Percentiles rank a stretch among this genome's conserved stretches.
phyloP scores from a whole-genome alignment of 73 alveolate genomes.

The Paramecium caudatum region DNA sequence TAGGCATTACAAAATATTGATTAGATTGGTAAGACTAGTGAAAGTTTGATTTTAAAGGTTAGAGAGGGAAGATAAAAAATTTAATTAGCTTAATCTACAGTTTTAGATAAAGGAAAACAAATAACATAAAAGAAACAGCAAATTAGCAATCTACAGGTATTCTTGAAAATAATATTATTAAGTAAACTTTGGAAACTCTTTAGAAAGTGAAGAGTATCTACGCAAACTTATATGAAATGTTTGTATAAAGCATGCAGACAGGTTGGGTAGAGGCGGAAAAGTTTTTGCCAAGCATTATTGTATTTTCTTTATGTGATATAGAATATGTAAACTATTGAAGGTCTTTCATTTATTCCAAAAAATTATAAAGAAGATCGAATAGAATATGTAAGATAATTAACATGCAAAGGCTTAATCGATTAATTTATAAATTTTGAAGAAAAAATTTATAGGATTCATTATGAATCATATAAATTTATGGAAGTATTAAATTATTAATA shows the following conservation, averaged over 20 bases:
- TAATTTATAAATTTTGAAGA: slow-evolving; percentile 3
- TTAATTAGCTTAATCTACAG: neutral
- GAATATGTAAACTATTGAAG: neutral
- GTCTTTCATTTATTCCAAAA: neutral
- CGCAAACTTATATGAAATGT: neutral
- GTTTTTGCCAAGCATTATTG: neutral
- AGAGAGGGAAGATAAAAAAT: slow-evolving; percentile 10
- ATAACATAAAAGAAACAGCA: neutral
- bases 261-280: slow-evolving; percentile 26
- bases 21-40: neutral
- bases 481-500: neutral
- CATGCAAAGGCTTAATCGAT: slow-evolving; percentile 36
- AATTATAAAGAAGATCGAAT: slow-evolving; percentile 18
- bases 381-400: slow-evolving; percentile 30
- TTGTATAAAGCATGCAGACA: slow-evolving; percentile 1
- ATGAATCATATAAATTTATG: neutral
- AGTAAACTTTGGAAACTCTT: neutral
- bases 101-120: slow-evolving; percentile 17
- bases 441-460: slow-evolving; percentile 17
- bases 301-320: neutral
- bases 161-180: slow-evolving; percentile 13
- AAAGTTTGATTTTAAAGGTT: neutral
- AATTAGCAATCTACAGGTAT: neutral
- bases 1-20: slow-evolving; percentile 39
- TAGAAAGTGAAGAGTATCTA: neutral